phyloP scores from a whole-genome alignment of 1,284 basidiomycete species.

The Moesziomyces globuligerus region DNA sequence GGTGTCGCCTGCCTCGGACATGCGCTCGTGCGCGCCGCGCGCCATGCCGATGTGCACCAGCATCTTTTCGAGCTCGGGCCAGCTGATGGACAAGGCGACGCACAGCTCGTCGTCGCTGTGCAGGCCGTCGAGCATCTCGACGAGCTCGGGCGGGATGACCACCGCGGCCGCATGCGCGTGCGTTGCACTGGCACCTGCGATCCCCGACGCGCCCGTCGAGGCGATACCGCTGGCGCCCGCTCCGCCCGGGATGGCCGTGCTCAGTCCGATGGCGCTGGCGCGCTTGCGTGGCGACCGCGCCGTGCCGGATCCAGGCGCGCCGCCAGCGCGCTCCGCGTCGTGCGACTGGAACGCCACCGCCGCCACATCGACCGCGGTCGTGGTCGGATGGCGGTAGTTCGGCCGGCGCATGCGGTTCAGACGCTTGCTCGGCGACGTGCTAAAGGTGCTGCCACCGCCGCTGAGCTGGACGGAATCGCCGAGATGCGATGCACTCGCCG shows the following conservation, averaged over 20 bases:
- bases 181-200: slow-evolving; percentile 10
- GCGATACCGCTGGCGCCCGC: neutral
- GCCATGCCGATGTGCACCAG: slow-evolving; percentile 68
- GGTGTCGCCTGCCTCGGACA: slow-evolving; percentile 10
- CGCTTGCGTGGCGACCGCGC: slow-evolving; percentile 39
- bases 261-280: slow-evolving; percentile 15
- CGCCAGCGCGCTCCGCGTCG: slow-evolving; percentile 1
- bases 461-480: slow-evolving; percentile 16
- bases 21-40: neutral
- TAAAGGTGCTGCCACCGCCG: slow-evolving; percentile 24
- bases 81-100: slow-evolving; percentile 81
- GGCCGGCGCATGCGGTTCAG: slow-evolving; percentile 9
- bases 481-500: slow-evolving; percentile 23
- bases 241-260: slow-evolving; percentile 16
- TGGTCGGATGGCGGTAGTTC: slow-evolving; percentile 48
- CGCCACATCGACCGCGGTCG: slow-evolving; percentile 61
- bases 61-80: slow-evolving; percentile 83
- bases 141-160: slow-evolving; percentile 70
- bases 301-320: neutral
- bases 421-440: slow-evolving; percentile 45
- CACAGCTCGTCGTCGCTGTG: slow-evolving; percentile 92
- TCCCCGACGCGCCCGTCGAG: slow-evolving; percentile 2
- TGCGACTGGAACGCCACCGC: slow-evolving; percentile 46
- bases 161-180: neutral
- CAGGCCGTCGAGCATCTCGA: slow-evolving; percentile 80